phyloP scores from a whole-genome alignment of 1,139 yeast genomes.

The Blastobotrys arbuscula region DNA sequence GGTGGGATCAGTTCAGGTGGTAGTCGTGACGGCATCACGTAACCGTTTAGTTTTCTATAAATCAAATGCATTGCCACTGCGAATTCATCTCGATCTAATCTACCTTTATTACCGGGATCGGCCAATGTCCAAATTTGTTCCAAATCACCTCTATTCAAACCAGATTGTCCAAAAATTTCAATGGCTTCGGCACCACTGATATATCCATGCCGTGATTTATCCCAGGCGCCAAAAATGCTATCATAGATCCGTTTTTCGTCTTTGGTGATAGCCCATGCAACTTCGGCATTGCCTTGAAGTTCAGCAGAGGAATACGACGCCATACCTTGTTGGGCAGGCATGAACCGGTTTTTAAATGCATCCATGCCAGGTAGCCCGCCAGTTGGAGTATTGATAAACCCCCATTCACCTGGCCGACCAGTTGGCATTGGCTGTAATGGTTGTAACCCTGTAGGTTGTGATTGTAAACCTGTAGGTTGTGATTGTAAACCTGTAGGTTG shows the following conservation, averaged over 20 bases:
- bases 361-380: constrained; percentile 74
- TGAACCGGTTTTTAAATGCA: constrained; percentile 67
- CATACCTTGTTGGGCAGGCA: constrained; percentile 55
- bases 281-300: constrained; percentile 32
- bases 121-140: constrained; percentile 91
- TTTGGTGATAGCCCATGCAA: constrained; percentile 71
- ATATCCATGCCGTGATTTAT: constrained; percentile 57
- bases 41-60: constrained; percentile 75
- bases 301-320: constrained; percentile 28
- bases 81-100: constrained; percentile 75
- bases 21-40: constrained; percentile 59
- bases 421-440: constrained; percentile 43
- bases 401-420: constrained; percentile 81
- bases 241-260: constrained; percentile 86
- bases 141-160: constrained; percentile 75
- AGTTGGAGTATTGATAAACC: constrained; percentile 66
- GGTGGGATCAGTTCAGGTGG: constrained; percentile 68
- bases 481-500: constrained; percentile 32
- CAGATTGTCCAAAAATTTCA: constrained; percentile 82
- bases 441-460: constrained; percentile 27
- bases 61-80: constrained; percentile 93
- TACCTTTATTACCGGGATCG: constrained; percentile 86
- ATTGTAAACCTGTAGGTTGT: constrained; percentile 26
- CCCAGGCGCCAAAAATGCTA: constrained; percentile 86
- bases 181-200: constrained; percentile 81